Base-by-base conservation (phyloP, 83 land plant genomes). In the Picea mariana region DNA sequence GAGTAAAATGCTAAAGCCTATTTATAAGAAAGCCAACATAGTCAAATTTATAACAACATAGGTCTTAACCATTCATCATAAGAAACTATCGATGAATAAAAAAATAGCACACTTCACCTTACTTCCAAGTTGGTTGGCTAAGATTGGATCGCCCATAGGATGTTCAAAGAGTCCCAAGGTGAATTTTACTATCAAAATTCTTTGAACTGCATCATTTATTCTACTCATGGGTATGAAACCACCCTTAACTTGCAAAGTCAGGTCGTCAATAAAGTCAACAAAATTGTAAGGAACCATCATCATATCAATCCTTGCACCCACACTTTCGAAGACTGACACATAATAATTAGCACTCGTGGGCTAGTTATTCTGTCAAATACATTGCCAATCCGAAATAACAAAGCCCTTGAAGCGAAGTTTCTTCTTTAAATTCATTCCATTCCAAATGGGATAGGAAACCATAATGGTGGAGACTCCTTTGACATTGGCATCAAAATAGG, bases 391-490 rank as follows among this genome's bases (percentile, higher is more conserved):
- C 11, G 92, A 91, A 69, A 91, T 91, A 60, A 88, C 81, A 73
- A 93, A 93, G 12, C 95, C 95, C 93, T 91, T 84, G 82, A 91
- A 93, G 1, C 87, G 80, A 34, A 93, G 86, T 3, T 80, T 82
- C n/a, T 90, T 83, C 81, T 93, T 89, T 21, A 91, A 87, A 12
- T 31, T 92, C 75, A 61, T 64, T 34, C 94, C 94, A 78, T 92
- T 92, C 90, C 88, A 90, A 84, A 91, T 92, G 21, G 87, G 84
- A 80, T 83, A 92, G 2, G 93, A 91, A 20, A 87, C 86, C 95
- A 93, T 93, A 49, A 93, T 85, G 12, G 95, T 89, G 1, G 93
- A 80, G 44, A 93, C 93, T 9, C 95, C 93, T 82, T 85, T 31
- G 34, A 31, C 34, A 31, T 1, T 31, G 1, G 34, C 34, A 31